These are phyloP conservation scores for Candida nanaspora DNA, from an alignment of 805 yeast genomes.

Conservation along the genomic window DNA sequence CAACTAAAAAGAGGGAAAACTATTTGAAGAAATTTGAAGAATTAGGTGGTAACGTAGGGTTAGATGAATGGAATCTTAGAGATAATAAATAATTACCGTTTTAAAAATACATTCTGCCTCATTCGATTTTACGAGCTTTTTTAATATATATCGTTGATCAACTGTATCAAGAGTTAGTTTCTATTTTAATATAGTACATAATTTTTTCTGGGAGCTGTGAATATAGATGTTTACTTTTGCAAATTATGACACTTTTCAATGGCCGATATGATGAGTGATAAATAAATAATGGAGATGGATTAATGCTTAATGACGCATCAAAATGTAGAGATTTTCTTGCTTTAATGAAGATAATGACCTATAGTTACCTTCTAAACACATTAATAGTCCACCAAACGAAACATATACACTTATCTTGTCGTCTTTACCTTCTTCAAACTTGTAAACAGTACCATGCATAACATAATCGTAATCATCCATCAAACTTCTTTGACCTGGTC, in stretches of 20 bases:
- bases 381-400: constrained; percentile 90
- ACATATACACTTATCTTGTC: constrained; percentile 81
- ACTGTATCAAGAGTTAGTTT: too few relatives aligned
- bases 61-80: constrained; percentile 67
- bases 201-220: too few relatives aligned
- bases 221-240: not conserved
- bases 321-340: constrained; percentile 87
- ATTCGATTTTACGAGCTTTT: too few relatives aligned
- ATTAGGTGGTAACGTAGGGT: constrained; percentile 70
- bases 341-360: constrained; percentile 81
- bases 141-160: too few relatives aligned
- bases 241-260: not conserved
- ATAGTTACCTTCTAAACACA: constrained; percentile 93
- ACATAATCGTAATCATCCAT: constrained; percentile 98
- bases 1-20: constrained; percentile 46
- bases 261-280: not conserved
- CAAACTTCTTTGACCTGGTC: constrained; percentile 71
- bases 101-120: too few relatives aligned
- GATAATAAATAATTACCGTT: too few relatives aligned
- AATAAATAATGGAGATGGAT: not conserved
- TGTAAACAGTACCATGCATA: constrained; percentile 96
- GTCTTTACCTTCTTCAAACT: constrained; percentile 76
- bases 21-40: constrained; percentile 62
- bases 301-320: constrained; percentile 54
- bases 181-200: not conserved